These are phyloP conservation scores for Trypanosoma caninum DNA, from an alignment of 208 protist genomes.

Conservation along the genomic window DNA sequence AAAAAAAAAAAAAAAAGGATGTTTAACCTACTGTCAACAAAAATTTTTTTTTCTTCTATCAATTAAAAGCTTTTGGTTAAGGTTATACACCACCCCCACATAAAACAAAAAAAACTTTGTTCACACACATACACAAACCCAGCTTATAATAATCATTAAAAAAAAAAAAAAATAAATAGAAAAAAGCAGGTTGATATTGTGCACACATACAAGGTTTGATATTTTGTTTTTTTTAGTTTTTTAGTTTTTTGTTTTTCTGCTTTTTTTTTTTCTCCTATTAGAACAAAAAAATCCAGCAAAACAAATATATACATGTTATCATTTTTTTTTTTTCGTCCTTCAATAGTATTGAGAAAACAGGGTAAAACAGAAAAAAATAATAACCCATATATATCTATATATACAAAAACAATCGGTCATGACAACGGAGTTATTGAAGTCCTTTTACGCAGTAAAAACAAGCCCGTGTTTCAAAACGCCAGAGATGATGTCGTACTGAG, in stretches of 20 bases:
- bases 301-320: neutral
- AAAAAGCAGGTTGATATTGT: neutral
- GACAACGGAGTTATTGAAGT: too few species aligned
- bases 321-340: slow-evolving; percentile 4
- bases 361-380: neutral
- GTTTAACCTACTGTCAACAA: too few species aligned
- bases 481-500: slow-evolving; percentile 75
- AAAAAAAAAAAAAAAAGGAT: slow-evolving; percentile 14
- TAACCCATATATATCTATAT: too few species aligned
- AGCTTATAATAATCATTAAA: neutral
- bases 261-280: neutral
- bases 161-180: neutral
- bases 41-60: too few species aligned
- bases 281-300: neutral
- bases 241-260: neutral
- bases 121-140: neutral
- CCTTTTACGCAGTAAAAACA: slow-evolving; percentile 59
- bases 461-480: slow-evolving; percentile 78
- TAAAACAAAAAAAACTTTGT: too few species aligned
- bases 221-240: neutral
- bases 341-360: neutral
- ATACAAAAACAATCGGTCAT: too few species aligned
- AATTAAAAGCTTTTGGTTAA: too few species aligned
- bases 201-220: too few species aligned
- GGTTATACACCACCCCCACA: too few species aligned